Evolutionary conservation across 345 rosid species (phyloP).

Genomic region (Eucalyptus coolabah): DNA sequence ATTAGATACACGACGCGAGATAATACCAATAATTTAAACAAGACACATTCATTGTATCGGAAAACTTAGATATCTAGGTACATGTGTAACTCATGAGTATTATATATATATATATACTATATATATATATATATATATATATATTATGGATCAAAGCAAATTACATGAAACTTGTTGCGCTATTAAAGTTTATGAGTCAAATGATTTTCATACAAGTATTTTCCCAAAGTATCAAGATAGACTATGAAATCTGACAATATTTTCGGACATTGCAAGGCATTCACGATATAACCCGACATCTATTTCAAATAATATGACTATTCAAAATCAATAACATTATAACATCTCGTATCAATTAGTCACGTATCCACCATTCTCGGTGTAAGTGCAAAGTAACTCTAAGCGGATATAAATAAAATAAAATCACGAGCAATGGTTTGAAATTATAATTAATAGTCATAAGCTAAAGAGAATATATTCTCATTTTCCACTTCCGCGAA

Average conservation of each 20-base stretch:
- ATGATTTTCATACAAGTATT: not conserved
- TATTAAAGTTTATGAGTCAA: not conserved
- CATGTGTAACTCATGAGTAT: not conserved
- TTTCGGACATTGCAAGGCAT: too few relatives aligned
- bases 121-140: too few relatives aligned
- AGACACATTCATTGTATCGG: not conserved
- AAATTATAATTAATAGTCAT: not conserved
- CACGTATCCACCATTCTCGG: not conserved
- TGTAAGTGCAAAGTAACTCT: not conserved
- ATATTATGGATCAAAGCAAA: not conserved
- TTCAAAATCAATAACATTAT: not conserved
- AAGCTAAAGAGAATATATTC: not conserved
- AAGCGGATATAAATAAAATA: not conserved
- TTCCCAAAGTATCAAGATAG: fast-evolving
- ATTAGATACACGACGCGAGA: fast-evolving
- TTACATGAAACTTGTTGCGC: fast-evolving
- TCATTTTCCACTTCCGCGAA: not conserved
- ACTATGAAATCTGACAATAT: not conserved
- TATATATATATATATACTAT: too few relatives aligned
- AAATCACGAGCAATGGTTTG: not conserved
- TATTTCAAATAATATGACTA: not conserved
- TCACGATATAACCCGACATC: too few relatives aligned
- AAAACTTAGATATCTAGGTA: not conserved
- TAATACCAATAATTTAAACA: not conserved
- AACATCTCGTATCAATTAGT: not conserved